Evolutionary conservation across 2,329 filamentous ascomycete species (phyloP).

Genomic region (Zelopaecilomyces penicillatus): DNA sequence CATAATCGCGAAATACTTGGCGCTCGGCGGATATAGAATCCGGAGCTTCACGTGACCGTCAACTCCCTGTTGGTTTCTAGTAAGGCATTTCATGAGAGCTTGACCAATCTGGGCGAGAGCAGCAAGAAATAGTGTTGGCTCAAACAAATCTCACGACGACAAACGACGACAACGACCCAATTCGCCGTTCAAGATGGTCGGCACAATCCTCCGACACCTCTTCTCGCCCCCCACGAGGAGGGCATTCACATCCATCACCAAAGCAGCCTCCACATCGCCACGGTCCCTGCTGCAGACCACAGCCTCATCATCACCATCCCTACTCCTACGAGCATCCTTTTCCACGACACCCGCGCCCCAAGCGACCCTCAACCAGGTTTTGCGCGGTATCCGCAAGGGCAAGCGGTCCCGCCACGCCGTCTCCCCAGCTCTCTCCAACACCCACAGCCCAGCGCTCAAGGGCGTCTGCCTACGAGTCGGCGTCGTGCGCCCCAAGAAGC

Average conservation of each 20-base stretch:
- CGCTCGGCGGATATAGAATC: conserved; percentile 5
- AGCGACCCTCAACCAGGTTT: conserved; percentile 67
- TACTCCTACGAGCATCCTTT: conserved; percentile 31
- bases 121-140: too few relatives aligned
- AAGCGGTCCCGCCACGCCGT: conserved; percentile 78
- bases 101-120: too few relatives aligned
- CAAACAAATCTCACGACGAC: neutral
- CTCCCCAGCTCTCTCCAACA: conserved; percentile 70
- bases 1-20: neutral
- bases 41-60: neutral
- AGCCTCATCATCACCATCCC: conserved; percentile 25
- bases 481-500: conserved; percentile 94
- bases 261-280: conserved; percentile 13
- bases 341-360: conserved; percentile 47
- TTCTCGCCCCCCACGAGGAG: conserved; percentile 24
- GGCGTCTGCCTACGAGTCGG: conserved; percentile 93
- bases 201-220: conserved; percentile 26
- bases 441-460: conserved; percentile 73
- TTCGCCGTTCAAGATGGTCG: conserved; percentile 23
- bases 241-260: conserved; percentile 14
- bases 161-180: neutral
- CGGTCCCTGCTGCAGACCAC: conserved; percentile 9
- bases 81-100: too few relatives aligned
- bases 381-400: conserved; percentile 66
- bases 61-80: neutral